Percentiles rank a stretch among this genome's conserved stretches.
These are phyloP conservation scores for Erysimum pusillum DNA, from an alignment of 441 rosid genomes.

Conservation along the genomic window DNA sequence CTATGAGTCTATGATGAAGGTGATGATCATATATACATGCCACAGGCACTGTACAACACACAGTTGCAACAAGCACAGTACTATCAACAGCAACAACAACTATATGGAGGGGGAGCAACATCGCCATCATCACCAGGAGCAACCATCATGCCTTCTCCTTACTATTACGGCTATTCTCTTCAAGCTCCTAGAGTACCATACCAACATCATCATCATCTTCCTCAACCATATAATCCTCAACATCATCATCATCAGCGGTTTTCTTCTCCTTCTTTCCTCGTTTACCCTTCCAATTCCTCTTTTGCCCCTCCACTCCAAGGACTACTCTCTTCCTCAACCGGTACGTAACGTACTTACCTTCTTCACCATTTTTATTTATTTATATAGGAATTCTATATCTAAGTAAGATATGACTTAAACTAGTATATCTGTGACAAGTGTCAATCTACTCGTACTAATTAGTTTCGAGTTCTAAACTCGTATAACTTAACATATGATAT, in stretches of 20 bases:
- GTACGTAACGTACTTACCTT: conserved; percentile 68
- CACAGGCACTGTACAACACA: conserved; percentile 64
- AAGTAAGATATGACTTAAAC: background rate
- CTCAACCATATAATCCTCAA: conserved; percentile 54
- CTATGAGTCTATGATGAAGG: conserved; percentile 8
- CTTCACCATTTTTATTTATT: background rate
- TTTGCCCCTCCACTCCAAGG: conserved; percentile 56
- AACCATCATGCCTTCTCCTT: conserved; percentile 70
- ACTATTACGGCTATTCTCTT: conserved; percentile 60
- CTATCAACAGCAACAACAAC: conserved; percentile 61
- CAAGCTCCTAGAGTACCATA: conserved; percentile 67
- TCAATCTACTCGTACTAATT: background rate
- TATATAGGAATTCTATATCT: background rate
- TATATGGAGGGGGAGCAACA: conserved; percentile 57
- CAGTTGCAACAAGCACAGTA: conserved; percentile 77
- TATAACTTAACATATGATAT: background rate
- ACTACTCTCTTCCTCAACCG: conserved; percentile 58
- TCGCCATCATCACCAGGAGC: conserved; percentile 56
- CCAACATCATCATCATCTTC: conserved; percentile 47
- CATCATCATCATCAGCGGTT: conserved; percentile 51
- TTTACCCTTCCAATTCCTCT: conserved; percentile 61
- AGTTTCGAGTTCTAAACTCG: background rate
- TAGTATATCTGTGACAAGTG: background rate
- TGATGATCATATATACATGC: conserved; percentile 20
- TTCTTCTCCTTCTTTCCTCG: conserved; percentile 60